Percentiles rank a stretch among this genome's conserved stretches.
phyloP scores from a whole-genome alignment of 2,329 filamentous ascomycete genomes.

The Ceratocystis huliohia region DNA sequence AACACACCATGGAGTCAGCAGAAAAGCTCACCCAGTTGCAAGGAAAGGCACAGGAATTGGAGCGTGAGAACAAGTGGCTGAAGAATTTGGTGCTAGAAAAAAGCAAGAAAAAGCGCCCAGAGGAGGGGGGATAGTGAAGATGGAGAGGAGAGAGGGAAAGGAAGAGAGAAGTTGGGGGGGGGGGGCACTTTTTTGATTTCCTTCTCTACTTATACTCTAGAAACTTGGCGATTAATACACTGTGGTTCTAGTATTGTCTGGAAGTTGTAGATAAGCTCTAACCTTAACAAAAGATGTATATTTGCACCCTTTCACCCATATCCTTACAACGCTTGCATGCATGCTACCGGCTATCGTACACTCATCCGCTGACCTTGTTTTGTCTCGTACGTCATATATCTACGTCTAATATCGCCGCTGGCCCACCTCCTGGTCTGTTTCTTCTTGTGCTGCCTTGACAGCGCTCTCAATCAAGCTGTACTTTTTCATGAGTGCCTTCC shows the following conservation, averaged over 20 bases:
- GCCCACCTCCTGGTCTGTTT: not conserved
- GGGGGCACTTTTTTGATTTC: too few species aligned
- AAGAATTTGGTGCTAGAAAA: slow-evolving; percentile 48
- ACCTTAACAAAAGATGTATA: too few species aligned
- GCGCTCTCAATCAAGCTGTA: slow-evolving; percentile 7
- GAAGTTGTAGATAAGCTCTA: too few species aligned
- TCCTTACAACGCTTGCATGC: not conserved
- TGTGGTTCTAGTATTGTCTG: too few species aligned
- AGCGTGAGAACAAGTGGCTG: slow-evolving; percentile 49
- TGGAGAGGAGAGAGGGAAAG: not conserved
- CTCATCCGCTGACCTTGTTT: not conserved
- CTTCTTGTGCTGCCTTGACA: not conserved
- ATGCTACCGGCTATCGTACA: slow-evolving; percentile 8
- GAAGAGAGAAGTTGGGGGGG: not conserved
- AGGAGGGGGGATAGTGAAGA: not conserved
- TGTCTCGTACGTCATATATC: not conserved
- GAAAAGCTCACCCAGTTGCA: slow-evolving; percentile 48
- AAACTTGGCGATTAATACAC: too few species aligned
- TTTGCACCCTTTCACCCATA: not conserved
- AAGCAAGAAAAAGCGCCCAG: slow-evolving; percentile 18
- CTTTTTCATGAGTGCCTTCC: slow-evolving; percentile 7
- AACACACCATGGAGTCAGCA: slow-evolving; percentile 47
- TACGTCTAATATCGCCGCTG: not conserved
- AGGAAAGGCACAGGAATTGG: slow-evolving; percentile 41
- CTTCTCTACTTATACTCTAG: too few species aligned